A percentile compares a stretch with the other conserved stretches of the same genome.
These are phyloP conservation scores for Chamaecrista fasciculata DNA, from an alignment of 306 rosid genomes.

Conservation along the genomic window DNA sequence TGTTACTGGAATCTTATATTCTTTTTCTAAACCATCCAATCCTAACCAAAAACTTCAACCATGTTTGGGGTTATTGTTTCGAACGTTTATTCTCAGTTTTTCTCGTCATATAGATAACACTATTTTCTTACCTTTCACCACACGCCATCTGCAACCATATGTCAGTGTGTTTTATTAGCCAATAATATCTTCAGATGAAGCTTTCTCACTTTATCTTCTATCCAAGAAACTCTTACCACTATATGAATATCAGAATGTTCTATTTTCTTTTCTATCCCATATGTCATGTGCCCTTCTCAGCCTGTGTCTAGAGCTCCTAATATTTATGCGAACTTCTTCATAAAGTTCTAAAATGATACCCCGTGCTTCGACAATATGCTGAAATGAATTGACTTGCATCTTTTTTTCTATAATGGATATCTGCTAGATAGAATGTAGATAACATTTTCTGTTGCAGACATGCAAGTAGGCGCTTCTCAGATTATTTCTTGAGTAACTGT, in stretches of 20 bases:
- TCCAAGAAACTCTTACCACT: background rate
- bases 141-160: background rate
- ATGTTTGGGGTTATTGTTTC: background rate
- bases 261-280: background rate
- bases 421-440: constrained; percentile 9
- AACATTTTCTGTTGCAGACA: constrained; percentile 2
- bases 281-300: background rate
- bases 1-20: background rate
- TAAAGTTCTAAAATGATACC: background rate
- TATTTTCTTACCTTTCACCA: background rate
- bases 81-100: background rate
- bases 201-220: background rate
- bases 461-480: constrained; percentile 2
- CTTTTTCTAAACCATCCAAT: constrained; percentile 14
- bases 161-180: background rate
- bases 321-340: background rate
- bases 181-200: background rate
- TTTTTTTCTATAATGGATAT: background rate
- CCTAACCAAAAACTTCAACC: constrained; percentile 1
- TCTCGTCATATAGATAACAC: background rate
- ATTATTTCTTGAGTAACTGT: background rate
- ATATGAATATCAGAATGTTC: background rate
- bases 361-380: background rate
- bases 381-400: background rate
- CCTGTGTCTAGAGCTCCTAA: background rate